Conservation (phyloP, 2,329 filamentous ascomycete species). For the Botrytis cinerea region DNA sequence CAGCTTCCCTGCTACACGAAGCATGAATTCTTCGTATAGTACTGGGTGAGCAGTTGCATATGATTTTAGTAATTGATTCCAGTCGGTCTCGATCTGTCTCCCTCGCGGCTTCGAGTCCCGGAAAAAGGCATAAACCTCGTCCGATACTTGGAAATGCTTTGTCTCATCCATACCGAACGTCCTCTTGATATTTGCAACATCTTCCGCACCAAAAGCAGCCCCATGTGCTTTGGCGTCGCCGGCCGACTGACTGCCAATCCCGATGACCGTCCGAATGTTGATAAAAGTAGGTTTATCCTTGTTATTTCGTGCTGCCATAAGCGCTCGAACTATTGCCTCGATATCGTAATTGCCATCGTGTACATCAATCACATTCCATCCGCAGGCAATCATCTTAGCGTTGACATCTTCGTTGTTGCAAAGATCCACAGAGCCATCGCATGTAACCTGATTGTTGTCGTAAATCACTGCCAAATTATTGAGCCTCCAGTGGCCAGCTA, state of each 20-base stretch:
- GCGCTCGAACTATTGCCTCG: conserved; percentile 46
- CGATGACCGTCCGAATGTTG: conserved; percentile 53
- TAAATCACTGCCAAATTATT: conserved; percentile 53
- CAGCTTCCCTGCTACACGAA: conserved; percentile 51
- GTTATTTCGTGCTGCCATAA: conserved; percentile 45
- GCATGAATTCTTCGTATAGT: conserved; percentile 51
- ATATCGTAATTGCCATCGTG: conserved; percentile 49
- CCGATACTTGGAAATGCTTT: conserved; percentile 43
- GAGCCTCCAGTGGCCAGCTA: conserved; percentile 51
- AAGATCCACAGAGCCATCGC: conserved; percentile 51
- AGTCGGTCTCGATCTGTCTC: conserved; percentile 48
- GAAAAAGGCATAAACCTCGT: conserved; percentile 55
- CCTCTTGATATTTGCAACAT: conserved; percentile 42
- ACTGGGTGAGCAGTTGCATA: conserved; percentile 52
- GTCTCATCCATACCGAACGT: conserved; percentile 45
- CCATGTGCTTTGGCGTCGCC: conserved; percentile 40
- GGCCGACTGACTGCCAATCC: conserved; percentile 44
- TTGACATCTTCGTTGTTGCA: conserved; percentile 53
- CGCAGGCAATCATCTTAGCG: conserved; percentile 50
- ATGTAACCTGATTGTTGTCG: conserved; percentile 55
- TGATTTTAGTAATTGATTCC: conserved; percentile 47
- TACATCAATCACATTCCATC: conserved; percentile 52
- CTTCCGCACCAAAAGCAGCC: conserved; percentile 30
- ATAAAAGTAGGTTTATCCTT: conserved; percentile 53
- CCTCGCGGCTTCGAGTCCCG: conserved; percentile 48